These are phyloP conservation scores for Sicyos baderoa DNA, from an alignment of 306 rosid genomes.

Conservation along the genomic window DNA sequence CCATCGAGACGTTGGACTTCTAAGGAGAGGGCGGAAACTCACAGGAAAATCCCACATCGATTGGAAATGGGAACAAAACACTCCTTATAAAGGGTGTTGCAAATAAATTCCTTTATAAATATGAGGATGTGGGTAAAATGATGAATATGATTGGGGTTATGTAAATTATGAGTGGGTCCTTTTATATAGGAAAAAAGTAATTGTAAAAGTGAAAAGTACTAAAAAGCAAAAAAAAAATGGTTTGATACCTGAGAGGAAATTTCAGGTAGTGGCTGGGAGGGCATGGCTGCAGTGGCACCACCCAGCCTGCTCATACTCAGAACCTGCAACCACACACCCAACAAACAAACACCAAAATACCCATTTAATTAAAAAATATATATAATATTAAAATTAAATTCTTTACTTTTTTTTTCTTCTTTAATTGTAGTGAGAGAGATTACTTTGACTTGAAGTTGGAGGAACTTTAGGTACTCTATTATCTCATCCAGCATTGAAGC, in stretches of 20 bases:
- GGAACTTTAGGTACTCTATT: constrained; percentile 39
- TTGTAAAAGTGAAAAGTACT: background rate
- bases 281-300: constrained; percentile 19
- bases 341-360: background rate
- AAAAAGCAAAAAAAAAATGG: background rate
- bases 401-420: no score
- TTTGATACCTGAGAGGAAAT: constrained; percentile 14
- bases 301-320: constrained; percentile 33
- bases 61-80: no score
- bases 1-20: no score
- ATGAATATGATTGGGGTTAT: no score
- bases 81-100: no score
- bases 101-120: no score
- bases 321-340: constrained; percentile 24
- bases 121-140: no score
- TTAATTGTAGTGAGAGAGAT: background rate
- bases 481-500: constrained; percentile 46
- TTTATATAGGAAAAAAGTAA: background rate
- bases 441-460: constrained; percentile 47
- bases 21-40: no score
- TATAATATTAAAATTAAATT: no score
- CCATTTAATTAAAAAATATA: background rate
- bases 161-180: background rate
- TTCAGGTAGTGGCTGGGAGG: constrained; percentile 12
- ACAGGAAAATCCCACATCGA: no score